These are phyloP conservation scores for Zopfochytrium polystomum DNA, from an alignment of 371 early-diverging fungal genomes.

Conservation along the genomic window DNA sequence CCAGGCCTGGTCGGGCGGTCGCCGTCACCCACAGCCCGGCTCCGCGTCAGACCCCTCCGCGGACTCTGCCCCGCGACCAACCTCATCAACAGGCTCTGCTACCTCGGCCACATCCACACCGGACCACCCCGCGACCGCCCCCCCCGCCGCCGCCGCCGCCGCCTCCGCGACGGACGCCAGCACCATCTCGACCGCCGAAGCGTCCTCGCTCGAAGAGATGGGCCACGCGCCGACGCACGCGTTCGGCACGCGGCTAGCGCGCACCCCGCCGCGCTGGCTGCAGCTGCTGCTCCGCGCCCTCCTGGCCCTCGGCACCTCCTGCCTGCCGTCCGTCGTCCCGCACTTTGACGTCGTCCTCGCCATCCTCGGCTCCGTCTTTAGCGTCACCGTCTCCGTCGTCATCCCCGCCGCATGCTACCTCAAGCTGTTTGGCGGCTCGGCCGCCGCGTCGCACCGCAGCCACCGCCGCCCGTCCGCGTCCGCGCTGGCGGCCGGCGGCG, in stretches of 20 bases:
- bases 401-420: slow-evolving; percentile 14
- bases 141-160: neutral
- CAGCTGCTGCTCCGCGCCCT: slow-evolving; percentile 15
- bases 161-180: neutral
- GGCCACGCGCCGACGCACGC: slow-evolving; percentile 4
- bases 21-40: neutral
- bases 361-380: slow-evolving; percentile 13
- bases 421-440: slow-evolving; percentile 16
- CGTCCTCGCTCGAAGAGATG: neutral
- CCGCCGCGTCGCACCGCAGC: no score
- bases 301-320: slow-evolving; percentile 1
- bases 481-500: no score
- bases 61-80: neutral
- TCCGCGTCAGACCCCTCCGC: no score
- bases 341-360: slow-evolving; percentile 17
- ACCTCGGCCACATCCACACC: neutral
- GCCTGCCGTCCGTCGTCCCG: slow-evolving; percentile 8
- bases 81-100: neutral
- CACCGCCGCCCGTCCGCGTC: no score
- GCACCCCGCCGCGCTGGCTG: slow-evolving; percentile 12
- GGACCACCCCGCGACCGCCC: neutral
- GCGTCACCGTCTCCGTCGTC: slow-evolving; percentile 6
- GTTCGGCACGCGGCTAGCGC: neutral
- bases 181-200: neutral
- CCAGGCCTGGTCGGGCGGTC: neutral